Evolutionary conservation across 805 yeast species (phyloP).

Genomic region (Ogataea minuta): DNA sequence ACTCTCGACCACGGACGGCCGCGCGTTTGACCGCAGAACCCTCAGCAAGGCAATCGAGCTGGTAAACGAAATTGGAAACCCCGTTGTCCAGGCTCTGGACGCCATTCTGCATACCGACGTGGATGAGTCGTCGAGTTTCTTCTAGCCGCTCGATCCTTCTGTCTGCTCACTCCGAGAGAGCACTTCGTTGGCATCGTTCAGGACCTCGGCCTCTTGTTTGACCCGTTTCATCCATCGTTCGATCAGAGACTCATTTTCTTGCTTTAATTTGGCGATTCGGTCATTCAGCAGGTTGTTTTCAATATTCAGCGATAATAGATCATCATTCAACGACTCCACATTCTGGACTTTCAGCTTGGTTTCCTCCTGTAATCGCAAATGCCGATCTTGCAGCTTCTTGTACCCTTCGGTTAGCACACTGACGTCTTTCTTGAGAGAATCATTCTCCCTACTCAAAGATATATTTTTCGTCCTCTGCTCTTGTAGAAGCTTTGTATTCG

Average conservation of each 20-base stretch:
- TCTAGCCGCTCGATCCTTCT: slow-evolving; percentile 18
- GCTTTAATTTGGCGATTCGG: slow-evolving; percentile 31
- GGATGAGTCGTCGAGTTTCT: slow-evolving; percentile 24
- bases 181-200: slow-evolving; percentile 41
- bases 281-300: slow-evolving; percentile 45
- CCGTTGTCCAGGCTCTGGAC: slow-evolving; percentile 60
- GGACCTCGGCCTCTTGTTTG: slow-evolving; percentile 39
- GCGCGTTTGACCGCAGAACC: slow-evolving; percentile 51
- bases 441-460: slow-evolving; percentile 11
- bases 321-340: slow-evolving; percentile 50
- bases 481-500: slow-evolving; percentile 3
- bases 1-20: slow-evolving; percentile 48
- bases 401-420: slow-evolving; percentile 26
- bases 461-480: slow-evolving; percentile 11
- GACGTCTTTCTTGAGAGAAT: slow-evolving; percentile 18
- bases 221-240: slow-evolving; percentile 45
- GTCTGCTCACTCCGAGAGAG: slow-evolving; percentile 10
- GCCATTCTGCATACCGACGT: slow-evolving; percentile 40
- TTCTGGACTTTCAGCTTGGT: slow-evolving; percentile 41
- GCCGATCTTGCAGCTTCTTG: slow-evolving; percentile 21
- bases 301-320: slow-evolving; percentile 46
- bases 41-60: slow-evolving; percentile 55
- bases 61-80: slow-evolving; percentile 58
- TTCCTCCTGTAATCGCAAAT: slow-evolving; percentile 30
- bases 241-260: slow-evolving; percentile 40